Evolutionary conservation across 225 moss, liverwort and hornwort genomes (phyloP), one percentile per base, ranked within the genome.

Genomic region (Pleurozium schreberi): DNA sequence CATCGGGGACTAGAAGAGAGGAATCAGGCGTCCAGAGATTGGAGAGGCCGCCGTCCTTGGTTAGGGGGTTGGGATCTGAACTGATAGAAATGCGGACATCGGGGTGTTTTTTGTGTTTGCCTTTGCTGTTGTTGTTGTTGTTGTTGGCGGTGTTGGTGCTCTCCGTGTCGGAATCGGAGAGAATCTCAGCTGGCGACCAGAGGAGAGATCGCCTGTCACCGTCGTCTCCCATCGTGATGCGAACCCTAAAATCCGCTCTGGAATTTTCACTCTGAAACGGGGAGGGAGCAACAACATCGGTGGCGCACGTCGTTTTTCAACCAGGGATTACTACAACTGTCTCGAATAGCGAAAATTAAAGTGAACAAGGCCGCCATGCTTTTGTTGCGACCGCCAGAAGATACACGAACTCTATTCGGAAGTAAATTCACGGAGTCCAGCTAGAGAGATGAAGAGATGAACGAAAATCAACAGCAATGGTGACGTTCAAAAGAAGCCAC

Each of bases 141-240:
- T 25, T 26, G 65, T 9, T 18, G 85, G 12, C 7, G 49, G 33
- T 31, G 42, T 8, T 52, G 57, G 69, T 55, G 27, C 60, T 80
- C 75, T 93, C 92, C 25, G 92, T 84, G 42, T 91, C 93, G 66
- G 92, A 93, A 16, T 91, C 94, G 69, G 92, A 92, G 61, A 89
- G 89, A 67, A 93, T 89, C 22, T 91, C 94, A 47, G 89, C 86
- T 65, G 93, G 94, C 81, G 91, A 93, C 94, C 91, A 92, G 80
- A 94, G 89, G 78, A 93, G 91, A 73, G 94, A 93, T 89, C 90
- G 92, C 88, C 89, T 90, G 87, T 93, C 94, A 76, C 90, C 81
- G 50, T 94, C 81, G 69, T 92, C 94, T 70, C 91, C 91, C 94
- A 94, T 94, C 47, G 87, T 92, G 87, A 90, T 86, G 67, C 90